Base-by-base conservation (phyloP, 2,329 filamentous ascomycete genomes). In the Polytolypa hystricis region DNA sequence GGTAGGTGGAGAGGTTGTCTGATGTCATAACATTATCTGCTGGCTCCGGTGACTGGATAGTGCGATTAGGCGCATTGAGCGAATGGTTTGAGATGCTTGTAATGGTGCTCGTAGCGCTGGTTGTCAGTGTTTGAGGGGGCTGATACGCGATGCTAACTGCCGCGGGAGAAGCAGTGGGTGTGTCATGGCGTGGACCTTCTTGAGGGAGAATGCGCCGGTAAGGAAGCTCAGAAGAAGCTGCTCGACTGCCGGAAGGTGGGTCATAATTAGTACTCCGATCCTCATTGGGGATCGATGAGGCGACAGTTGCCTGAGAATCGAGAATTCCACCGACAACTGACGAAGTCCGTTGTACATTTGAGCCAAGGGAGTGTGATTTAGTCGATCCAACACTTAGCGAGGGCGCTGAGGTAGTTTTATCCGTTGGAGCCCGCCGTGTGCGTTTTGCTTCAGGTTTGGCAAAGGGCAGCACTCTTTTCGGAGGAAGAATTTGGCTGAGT, bases 381-480 rank as follows among this genome's bases (percentile, higher is more conserved):
- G n/a, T n/a, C n/a, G n/a, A n/a, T n/a, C n/a, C n/a, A n/a, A n/a
- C n/a, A n/a, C n/a, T n/a, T n/a, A n/a, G n/a, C n/a, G n/a, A n/a
- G n/a, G n/a, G n/a, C n/a, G n/a, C n/a, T n/a, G n/a, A n/a, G n/a
- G n/a, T n/a, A n/a, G n/a, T n/a, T n/a, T n/a, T n/a, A n/a, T n/a
- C n/a, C n/a, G n/a, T n/a, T n/a, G n/a, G n/a, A n/a, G n/a, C n/a
- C n/a, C n/a, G n/a, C n/a, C n/a, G n/a, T n/a, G n/a, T n/a, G n/a
- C 19, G 25, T 35, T 52, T 53, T 18, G 43, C 25, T 11, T 37
- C 44, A 14, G 49, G 48, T 37, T 51, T 60, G 17, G 49, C 36
- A 38, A 66, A 67, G 2, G 64, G 64, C 0, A 67, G 51, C 11
- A 58, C 50, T 41, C 64, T 44, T 41, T 54, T 63, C 14, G 64